These are phyloP conservation scores for Halophytophthora batemanensis DNA, from an alignment of 352 stramenopile species.

Conservation along the genomic window DNA sequence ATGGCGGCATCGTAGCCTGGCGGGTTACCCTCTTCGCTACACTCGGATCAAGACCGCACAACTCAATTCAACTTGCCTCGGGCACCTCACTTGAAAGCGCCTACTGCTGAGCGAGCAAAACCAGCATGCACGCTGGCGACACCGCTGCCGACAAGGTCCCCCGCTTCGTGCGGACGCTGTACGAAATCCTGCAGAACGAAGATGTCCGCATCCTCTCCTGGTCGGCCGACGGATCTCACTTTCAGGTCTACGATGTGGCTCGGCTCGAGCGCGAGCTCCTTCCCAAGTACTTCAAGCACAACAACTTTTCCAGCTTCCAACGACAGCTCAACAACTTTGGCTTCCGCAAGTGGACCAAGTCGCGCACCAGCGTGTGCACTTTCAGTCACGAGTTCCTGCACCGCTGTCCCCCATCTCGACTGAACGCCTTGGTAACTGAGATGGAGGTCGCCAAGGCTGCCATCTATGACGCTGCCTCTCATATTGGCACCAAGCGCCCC, in stretches of 20 bases:
- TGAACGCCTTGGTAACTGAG: conserved; percentile 12
- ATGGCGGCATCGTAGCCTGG: too few relatives aligned
- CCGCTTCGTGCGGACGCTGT: conserved; percentile 71
- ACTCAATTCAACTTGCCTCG: neutral
- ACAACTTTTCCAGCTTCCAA: conserved; percentile 89
- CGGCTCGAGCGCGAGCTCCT: conserved; percentile 84
- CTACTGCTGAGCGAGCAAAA: too few relatives aligned
- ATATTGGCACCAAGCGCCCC: conserved; percentile 13
- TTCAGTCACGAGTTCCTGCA: conserved; percentile 69
- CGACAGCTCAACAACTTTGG: conserved; percentile 91
- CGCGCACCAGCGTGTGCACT: conserved; percentile 53
- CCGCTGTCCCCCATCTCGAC: conserved; percentile 31
- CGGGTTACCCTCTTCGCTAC: too few relatives aligned
- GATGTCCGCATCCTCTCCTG: conserved; percentile 58
- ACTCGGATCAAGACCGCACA: neutral
- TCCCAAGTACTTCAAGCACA: conserved; percentile 90
- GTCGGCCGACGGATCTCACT: conserved; percentile 58
- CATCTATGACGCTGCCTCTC: conserved; percentile 14
- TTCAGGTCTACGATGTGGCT: conserved; percentile 61
- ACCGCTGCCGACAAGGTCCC: conserved; percentile 37
- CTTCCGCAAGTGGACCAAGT: conserved; percentile 84
- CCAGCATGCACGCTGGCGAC: conserved; percentile 9
- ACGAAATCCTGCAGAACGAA: conserved; percentile 66
- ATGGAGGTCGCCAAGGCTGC: conserved; percentile 20
- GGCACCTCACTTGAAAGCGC: too few relatives aligned